Conservation (phyloP, 176 grass and related monocot species). For the Raddia guianensis region DNA sequence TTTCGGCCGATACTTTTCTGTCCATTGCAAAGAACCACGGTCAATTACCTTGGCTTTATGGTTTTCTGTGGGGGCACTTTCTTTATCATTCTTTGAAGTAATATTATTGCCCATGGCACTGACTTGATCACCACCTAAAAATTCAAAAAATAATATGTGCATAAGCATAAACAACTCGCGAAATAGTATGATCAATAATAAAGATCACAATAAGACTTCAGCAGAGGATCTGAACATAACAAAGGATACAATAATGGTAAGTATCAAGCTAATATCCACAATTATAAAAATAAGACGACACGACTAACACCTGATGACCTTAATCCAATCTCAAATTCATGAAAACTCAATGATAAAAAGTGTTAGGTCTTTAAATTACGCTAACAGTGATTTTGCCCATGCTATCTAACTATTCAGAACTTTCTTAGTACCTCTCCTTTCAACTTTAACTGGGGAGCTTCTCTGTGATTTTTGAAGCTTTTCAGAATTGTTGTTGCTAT, state of each 20-base stretch:
- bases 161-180: conserved; percentile 31
- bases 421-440: conserved; percentile 61
- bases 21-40: conserved; percentile 82
- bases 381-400: conserved; percentile 13
- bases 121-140: conserved; percentile 61
- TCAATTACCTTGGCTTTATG: conserved; percentile 56
- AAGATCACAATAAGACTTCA: conserved; percentile 13
- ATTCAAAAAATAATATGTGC: conserved; percentile 35
- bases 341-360: background rate
- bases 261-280: conserved; percentile 35
- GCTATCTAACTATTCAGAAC: conserved; percentile 28
- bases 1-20: conserved; percentile 95
- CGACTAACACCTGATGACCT: background rate
- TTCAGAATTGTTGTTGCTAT: conserved; percentile 49
- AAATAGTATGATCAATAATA: conserved; percentile 22
- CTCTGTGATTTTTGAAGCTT: conserved; percentile 58
- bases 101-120: conserved; percentile 50
- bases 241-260: conserved; percentile 21
- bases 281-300: conserved; percentile 6
- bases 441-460: conserved; percentile 67
- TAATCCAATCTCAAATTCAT: conserved; percentile 20
- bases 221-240: conserved; percentile 15
- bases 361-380: background rate
- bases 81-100: conserved; percentile 52
- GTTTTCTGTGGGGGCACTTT: conserved; percentile 52